Conservation (phyloP, 371 early-diverging fungal species). For the Circinella minor region DNA sequence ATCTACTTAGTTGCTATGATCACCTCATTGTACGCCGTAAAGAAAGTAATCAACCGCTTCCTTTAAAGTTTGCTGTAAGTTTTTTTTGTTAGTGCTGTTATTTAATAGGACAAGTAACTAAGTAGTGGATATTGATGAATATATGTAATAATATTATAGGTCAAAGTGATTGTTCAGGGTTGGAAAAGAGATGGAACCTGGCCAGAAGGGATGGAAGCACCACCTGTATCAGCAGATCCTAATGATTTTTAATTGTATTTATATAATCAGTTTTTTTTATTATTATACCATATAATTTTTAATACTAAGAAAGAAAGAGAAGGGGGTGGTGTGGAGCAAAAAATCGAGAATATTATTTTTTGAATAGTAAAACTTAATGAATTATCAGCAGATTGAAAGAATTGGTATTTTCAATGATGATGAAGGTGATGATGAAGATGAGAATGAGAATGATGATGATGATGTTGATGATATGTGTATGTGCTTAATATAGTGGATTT, state of each 20-base stretch:
- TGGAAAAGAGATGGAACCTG: constrained; percentile 21
- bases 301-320: background rate
- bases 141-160: constrained; percentile 2
- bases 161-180: constrained; percentile 13
- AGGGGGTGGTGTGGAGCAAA: too few species aligned
- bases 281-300: background rate
- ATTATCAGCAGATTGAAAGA: too few species aligned
- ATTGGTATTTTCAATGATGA: too few species aligned
- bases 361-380: too few species aligned
- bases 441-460: too few species aligned
- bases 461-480: background rate
- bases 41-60: constrained; percentile 12
- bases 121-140: too few species aligned
- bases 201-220: constrained; percentile 19
- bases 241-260: background rate
- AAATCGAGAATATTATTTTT: too few species aligned
- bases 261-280: background rate
- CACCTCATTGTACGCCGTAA: constrained; percentile 2
- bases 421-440: too few species aligned
- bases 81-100: background rate
- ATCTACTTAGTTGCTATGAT: constrained; percentile 3
- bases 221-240: constrained; percentile 4
- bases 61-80: constrained; percentile 17
- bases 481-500: background rate
- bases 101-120: too few species aligned